Evolutionary conservation across 805 yeast genomes (phyloP).

Genomic region (Metschnikowia proteae): DNA sequence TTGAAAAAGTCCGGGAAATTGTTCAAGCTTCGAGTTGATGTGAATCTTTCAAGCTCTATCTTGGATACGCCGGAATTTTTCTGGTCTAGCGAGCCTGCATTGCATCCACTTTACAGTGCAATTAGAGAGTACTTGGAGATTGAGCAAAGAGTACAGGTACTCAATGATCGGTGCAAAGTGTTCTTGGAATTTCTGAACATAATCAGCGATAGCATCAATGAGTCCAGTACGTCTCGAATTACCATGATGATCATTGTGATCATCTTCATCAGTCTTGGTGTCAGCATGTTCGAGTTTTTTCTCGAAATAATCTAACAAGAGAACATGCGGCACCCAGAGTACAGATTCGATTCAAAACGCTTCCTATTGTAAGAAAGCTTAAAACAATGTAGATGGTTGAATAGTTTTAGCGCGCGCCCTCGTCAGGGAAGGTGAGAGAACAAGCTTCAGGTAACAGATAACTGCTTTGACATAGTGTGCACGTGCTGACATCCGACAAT

Average conservation of each 20-base stretch:
- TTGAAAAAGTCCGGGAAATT: slow-evolving; percentile 85
- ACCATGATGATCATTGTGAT: slow-evolving; percentile 86
- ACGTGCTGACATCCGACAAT: too few species aligned
- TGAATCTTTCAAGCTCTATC: slow-evolving; percentile 83
- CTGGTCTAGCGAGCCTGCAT: slow-evolving; percentile 92
- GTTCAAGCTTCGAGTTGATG: slow-evolving; percentile 89
- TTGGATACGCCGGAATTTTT: slow-evolving; percentile 94
- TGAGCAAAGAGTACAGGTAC: slow-evolving; percentile 89
- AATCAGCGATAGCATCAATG: slow-evolving; percentile 91
- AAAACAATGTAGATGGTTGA: too few species aligned
- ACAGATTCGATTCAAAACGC: neutral
- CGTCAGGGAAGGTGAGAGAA: too few species aligned
- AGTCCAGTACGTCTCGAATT: slow-evolving; percentile 84
- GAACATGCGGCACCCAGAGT: too few species aligned
- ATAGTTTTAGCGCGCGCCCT: too few species aligned
- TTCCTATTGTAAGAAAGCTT: neutral
- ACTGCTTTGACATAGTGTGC: too few species aligned
- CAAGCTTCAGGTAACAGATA: too few species aligned
- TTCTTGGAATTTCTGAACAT: slow-evolving; percentile 91
- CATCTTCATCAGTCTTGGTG: slow-evolving; percentile 71
- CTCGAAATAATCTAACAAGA: slow-evolving; percentile 41
- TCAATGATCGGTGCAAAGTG: slow-evolving; percentile 91
- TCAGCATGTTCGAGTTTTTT: slow-evolving; percentile 67
- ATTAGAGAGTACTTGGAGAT: slow-evolving; percentile 90
- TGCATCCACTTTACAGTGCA: slow-evolving; percentile 88